phyloP scores from a whole-genome alignment of 495 filamentous ascomycete genomes.

The Polyplosphaeria fusca region DNA sequence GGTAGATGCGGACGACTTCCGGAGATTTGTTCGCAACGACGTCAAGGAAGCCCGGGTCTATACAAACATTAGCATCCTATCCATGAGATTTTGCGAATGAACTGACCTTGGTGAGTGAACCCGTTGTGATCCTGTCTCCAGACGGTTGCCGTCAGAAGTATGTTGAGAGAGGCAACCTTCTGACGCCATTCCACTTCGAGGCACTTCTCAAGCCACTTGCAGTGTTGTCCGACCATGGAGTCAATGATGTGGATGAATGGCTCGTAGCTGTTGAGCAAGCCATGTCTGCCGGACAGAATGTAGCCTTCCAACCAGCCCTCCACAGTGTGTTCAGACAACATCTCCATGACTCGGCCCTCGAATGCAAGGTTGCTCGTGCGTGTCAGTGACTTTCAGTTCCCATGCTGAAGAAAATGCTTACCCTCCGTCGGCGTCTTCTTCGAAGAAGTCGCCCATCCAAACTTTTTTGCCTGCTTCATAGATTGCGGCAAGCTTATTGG shows the following conservation, averaged over 20 bases:
- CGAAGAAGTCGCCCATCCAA: conserved; percentile 72
- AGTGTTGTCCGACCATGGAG: conserved; percentile 76
- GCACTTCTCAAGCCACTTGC: conserved; percentile 77
- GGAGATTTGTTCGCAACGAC: conserved; percentile 72
- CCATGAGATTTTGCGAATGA: no score
- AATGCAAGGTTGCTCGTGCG: conserved; percentile 63
- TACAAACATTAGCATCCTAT: no score
- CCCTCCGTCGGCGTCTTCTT: conserved; percentile 66
- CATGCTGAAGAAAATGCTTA: no score
- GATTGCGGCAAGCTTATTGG: conserved; percentile 66
- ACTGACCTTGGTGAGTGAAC: conserved; percentile 76
- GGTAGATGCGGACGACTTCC: conserved; percentile 72
- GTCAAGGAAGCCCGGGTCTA: conserved; percentile 72
- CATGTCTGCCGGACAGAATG: conserved; percentile 65
- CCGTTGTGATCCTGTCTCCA: conserved; percentile 79
- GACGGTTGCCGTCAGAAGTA: conserved; percentile 69
- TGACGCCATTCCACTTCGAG: conserved; percentile 67
- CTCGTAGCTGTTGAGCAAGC: conserved; percentile 72
- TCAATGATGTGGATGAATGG: conserved; percentile 77
- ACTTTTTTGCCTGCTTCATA: conserved; percentile 72
- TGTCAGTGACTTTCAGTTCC: no score
- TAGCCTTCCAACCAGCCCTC: conserved; percentile 76
- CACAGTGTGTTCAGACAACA: conserved; percentile 70
- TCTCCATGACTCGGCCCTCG: conserved; percentile 71
- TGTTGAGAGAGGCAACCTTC: conserved; percentile 67